phyloP scores from a whole-genome alignment of 2,329 filamentous ascomycete species.

The Exophiala viscosa region DNA sequence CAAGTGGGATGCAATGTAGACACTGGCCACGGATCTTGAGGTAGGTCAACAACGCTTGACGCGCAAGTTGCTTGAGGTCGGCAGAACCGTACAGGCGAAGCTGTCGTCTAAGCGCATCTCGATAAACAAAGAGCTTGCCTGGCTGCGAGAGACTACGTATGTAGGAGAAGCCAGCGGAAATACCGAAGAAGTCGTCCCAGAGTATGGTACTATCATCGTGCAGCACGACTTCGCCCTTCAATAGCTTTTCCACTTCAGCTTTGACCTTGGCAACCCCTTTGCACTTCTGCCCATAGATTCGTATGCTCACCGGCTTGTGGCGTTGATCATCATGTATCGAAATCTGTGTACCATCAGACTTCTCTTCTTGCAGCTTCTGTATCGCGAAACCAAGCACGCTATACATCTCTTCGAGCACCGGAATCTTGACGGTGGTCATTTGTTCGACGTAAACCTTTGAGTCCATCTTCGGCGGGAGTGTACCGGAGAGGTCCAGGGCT shows the following conservation, averaged over 20 bases:
- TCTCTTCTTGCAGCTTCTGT: conserved; percentile 5
- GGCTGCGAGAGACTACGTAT: background rate
- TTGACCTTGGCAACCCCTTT: conserved; percentile 7
- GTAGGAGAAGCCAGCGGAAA: conserved; percentile 3
- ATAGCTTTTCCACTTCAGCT: background rate
- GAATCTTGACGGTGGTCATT: conserved; percentile 5
- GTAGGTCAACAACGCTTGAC: background rate
- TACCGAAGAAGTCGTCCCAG: conserved; percentile 14
- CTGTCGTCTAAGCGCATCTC: conserved; percentile 6
- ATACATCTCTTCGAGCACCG: conserved; percentile 1
- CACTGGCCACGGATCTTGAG: background rate
- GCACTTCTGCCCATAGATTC: background rate
- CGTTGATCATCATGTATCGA: background rate
- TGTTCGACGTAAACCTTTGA: conserved; percentile 11
- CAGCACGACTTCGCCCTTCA: conserved; percentile 7
- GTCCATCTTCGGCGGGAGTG: conserved; percentile 1
- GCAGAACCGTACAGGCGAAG: conserved; percentile 2
- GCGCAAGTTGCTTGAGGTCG: background rate
- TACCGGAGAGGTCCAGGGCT: background rate
- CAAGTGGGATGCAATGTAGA: conserved; percentile 1
- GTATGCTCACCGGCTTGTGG: background rate
- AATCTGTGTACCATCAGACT: background rate
- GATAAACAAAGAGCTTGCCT: conserved; percentile 8
- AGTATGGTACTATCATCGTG: conserved; percentile 3
- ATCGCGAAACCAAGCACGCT: background rate